Conservation (phyloP, 2,329 filamentous ascomycete genomes). For the Aspergillus uvarum region DNA sequence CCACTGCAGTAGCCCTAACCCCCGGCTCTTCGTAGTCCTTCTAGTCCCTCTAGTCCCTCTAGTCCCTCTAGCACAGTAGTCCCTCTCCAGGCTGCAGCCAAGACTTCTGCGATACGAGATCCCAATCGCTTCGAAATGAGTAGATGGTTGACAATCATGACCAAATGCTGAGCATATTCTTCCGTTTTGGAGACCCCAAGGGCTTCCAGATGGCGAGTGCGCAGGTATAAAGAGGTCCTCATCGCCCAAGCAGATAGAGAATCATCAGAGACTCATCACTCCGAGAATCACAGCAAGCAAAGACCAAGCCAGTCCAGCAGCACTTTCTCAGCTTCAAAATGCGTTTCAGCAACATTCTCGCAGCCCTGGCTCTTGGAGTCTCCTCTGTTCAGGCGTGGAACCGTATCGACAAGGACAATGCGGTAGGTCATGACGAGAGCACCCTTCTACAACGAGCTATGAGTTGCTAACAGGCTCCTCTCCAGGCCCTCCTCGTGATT, state of each 20-base stretch:
- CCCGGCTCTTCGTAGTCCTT: not conserved
- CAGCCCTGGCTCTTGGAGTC: slow-evolving; percentile 13
- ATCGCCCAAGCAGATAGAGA: not conserved
- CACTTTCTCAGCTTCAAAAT: slow-evolving; percentile 27
- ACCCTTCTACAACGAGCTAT: not conserved
- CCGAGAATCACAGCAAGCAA: not conserved
- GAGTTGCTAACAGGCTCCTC: not conserved
- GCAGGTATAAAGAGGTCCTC: not conserved
- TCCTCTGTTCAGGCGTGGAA: slow-evolving; percentile 25
- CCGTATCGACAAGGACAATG: slow-evolving; percentile 28
- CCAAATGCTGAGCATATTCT: not conserved
- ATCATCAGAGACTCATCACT: not conserved
- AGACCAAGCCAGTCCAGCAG: slow-evolving; percentile 5
- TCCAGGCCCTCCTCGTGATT: slow-evolving; percentile 30
- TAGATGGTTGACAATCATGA: not conserved
- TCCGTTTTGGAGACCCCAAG: not conserved
- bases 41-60: too few species aligned
- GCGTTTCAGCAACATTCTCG: slow-evolving; percentile 16
- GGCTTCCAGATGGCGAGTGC: not conserved
- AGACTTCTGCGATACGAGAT: not conserved
- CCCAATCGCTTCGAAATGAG: not conserved
- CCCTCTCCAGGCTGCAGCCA: not conserved
- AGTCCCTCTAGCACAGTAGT: not conserved
- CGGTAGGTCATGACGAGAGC: slow-evolving; percentile 12
- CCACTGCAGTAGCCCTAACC: not conserved